Percentiles rank a stretch among this genome's conserved stretches.
phyloP scores from a whole-genome alignment of 2,329 filamentous ascomycete species.

The Fusarium drepaniforme region DNA sequence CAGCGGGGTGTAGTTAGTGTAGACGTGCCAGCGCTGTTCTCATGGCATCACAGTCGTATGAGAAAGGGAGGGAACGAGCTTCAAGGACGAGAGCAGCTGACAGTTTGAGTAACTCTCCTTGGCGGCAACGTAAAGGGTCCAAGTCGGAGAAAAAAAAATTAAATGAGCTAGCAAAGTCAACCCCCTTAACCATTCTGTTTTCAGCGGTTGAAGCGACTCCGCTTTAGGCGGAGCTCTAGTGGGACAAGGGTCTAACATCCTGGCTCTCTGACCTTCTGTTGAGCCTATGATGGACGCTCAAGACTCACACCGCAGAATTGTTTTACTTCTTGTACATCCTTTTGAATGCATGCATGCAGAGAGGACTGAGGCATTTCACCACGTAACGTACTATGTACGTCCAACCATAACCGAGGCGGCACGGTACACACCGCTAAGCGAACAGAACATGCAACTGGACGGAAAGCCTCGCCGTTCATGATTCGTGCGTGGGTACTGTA shows the following conservation, averaged over 20 bases:
- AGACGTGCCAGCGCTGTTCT: neutral
- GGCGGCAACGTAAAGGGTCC: neutral
- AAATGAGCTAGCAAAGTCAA: conserved; percentile 2
- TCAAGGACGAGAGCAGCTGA: neutral
- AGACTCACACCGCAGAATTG: neutral
- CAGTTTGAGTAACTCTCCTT: neutral
- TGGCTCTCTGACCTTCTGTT: neutral
- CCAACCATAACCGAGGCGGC: neutral
- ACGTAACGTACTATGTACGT: neutral
- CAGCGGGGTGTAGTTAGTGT: neutral
- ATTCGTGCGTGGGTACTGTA: neutral
- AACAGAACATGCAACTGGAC: neutral
- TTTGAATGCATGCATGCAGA: neutral
- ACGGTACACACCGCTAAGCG: neutral
- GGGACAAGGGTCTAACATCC: neutral
- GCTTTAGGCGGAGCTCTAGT: neutral
- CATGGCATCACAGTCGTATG: neutral
- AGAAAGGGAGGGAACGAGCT: neutral
- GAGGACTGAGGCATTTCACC: neutral
- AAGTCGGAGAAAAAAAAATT: neutral
- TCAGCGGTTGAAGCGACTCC: neutral
- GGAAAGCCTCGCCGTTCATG: neutral
- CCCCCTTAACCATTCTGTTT: conserved; percentile 2
- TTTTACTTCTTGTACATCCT: neutral
- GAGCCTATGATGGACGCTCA: neutral